Conservation (phyloP, 768 basidiomycete genomes). For the Phlebiopsis gigantea region DNA sequence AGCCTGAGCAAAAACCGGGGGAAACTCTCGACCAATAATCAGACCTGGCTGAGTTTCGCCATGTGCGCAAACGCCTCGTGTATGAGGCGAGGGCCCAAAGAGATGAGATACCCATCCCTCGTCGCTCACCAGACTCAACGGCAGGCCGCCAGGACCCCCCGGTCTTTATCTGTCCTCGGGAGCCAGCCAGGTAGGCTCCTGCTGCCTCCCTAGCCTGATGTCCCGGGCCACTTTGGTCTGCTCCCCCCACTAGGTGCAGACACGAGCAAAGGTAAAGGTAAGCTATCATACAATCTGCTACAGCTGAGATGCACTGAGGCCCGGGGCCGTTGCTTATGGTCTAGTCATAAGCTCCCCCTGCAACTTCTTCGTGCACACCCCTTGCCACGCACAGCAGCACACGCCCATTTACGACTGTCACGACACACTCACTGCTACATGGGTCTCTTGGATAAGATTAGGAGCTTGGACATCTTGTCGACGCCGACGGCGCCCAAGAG, state of each 20-base stretch:
- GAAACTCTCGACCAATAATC: background rate
- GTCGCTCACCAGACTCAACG: slow-evolving; percentile 2
- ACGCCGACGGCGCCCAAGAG: slow-evolving; percentile 15
- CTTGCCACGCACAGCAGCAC: background rate
- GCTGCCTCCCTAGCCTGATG: slow-evolving; percentile 5
- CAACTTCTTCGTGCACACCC: background rate
- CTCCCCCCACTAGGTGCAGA: background rate
- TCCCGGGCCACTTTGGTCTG: slow-evolving; percentile 3
- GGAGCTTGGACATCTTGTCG: slow-evolving; percentile 2
- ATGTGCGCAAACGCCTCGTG: slow-evolving; percentile 12
- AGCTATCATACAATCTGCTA: background rate
- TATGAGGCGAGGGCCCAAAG: slow-evolving; percentile 11
- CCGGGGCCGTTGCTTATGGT: background rate
- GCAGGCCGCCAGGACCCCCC: slow-evolving; percentile 6
- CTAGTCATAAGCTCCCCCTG: background rate
- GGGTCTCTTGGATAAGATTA: slow-evolving; percentile 7
- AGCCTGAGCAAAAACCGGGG: slow-evolving; percentile 4
- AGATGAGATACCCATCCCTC: slow-evolving; percentile 4
- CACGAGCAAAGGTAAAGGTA: background rate
- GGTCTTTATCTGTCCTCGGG: slow-evolving; percentile 8
- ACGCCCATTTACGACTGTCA: slow-evolving; percentile 5
- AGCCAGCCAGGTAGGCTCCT: slow-evolving; percentile 7
- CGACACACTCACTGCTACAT: slow-evolving; percentile 2
- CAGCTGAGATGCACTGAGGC: background rate
- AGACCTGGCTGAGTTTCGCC: background rate